Percentiles rank a stretch among this genome's conserved stretches.
These are phyloP conservation scores for Cryptosporidium viatorum DNA, from an alignment of 169 alveolate genomes.

Conservation along the genomic window DNA sequence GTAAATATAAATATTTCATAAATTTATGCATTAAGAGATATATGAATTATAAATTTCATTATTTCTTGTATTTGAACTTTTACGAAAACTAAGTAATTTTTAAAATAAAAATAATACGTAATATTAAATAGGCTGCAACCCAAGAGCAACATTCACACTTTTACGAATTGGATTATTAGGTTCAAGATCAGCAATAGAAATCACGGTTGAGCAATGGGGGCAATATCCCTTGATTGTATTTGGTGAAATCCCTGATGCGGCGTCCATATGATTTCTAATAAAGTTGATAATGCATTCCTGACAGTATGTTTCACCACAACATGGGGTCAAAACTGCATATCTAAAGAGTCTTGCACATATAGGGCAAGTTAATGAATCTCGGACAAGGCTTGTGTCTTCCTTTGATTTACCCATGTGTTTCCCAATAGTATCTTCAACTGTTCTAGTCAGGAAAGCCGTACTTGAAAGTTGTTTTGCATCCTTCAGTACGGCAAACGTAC, in stretches of 20 bases:
- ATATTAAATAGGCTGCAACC: constrained; percentile 45
- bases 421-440: constrained; percentile 86
- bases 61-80: background rate
- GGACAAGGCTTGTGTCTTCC: constrained; percentile 59
- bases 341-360: constrained; percentile 83
- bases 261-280: constrained; percentile 58
- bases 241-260: constrained; percentile 67
- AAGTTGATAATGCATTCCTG: constrained; percentile 76
- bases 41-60: constrained; percentile 1
- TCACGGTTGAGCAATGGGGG: constrained; percentile 72
- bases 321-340: constrained; percentile 84
- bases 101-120: background rate
- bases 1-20: too few relatives aligned
- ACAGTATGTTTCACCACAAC: constrained; percentile 89
- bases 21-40: too few relatives aligned
- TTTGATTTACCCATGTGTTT: constrained; percentile 77
- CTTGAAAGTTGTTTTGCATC: constrained; percentile 87
- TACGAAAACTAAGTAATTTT: background rate
- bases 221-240: constrained; percentile 62
- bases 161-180: constrained; percentile 72
- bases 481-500: constrained; percentile 86
- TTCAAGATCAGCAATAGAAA: constrained; percentile 71
- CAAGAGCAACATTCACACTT: constrained; percentile 75
- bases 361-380: constrained; percentile 79
- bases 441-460: constrained; percentile 86